Conservation (phyloP, 139 green algal genomes). For the Chlorella sp. region DNA sequence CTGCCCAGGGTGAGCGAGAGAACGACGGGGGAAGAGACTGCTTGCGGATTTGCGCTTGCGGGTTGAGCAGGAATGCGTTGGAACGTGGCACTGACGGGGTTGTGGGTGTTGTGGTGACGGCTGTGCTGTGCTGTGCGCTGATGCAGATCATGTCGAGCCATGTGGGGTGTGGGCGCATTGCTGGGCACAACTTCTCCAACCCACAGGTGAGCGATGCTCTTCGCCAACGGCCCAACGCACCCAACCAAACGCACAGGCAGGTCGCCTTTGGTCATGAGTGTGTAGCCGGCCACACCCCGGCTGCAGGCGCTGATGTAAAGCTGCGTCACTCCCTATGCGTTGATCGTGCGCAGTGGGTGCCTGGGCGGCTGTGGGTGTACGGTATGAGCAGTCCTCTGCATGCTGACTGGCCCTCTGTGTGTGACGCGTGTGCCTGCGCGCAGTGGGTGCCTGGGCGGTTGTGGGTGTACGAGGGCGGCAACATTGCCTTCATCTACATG, state of each 20-base stretch:
- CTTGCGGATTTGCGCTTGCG: too few relatives aligned
- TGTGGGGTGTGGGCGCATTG: not conserved
- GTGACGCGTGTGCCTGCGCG: not conserved
- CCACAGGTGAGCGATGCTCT: not conserved
- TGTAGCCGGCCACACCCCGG: not conserved
- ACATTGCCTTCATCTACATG: conserved; percentile 5
- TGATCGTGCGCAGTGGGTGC: conserved; percentile 2
- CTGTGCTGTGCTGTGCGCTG: not conserved
- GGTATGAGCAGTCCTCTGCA: not conserved
- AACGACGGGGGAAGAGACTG: too few relatives aligned
- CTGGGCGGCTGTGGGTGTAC: conserved; percentile 5
- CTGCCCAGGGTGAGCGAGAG: not conserved
- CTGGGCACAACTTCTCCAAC: conserved; percentile 2
- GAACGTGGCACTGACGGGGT: too few relatives aligned
- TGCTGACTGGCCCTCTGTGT: not conserved
- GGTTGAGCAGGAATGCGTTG: too few relatives aligned
- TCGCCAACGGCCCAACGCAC: not conserved
- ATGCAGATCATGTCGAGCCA: not conserved
- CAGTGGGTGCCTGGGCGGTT: conserved; percentile 10
- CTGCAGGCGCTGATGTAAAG: not conserved
- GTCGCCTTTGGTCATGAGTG: not conserved
- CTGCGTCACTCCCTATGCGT: too few relatives aligned
- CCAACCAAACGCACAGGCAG: not conserved
- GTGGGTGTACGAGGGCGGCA: conserved; percentile 7
- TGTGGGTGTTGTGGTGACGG: not conserved